Conservation (phyloP, 2,329 filamentous ascomycete genomes). For the Aureobasidium subglaciale region DNA sequence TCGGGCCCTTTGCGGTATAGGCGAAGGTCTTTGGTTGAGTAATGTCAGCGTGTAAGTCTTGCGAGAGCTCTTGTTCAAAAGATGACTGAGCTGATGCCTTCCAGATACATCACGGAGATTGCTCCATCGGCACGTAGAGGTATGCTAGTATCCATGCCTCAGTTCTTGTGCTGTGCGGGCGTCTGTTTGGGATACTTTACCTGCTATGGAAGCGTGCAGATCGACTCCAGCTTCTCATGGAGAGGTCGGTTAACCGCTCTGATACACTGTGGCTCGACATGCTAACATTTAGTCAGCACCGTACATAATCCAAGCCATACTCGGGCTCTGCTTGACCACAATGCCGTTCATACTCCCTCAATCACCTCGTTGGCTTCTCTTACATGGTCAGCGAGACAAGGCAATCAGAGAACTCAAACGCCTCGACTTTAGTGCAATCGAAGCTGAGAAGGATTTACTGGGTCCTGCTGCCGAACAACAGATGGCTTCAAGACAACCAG, state of each 20-base stretch:
- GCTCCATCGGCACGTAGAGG: slow-evolving; percentile 43
- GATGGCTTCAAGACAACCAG: slow-evolving; percentile 10
- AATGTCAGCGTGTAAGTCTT: slow-evolving; percentile 43
- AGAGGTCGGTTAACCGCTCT: slow-evolving; percentile 28
- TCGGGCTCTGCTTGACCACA: slow-evolving; percentile 36
- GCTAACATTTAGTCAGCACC: slow-evolving; percentile 31
- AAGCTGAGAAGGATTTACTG: slow-evolving; percentile 44
- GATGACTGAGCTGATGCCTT: neutral
- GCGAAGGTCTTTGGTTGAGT: slow-evolving; percentile 53
- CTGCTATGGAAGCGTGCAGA: slow-evolving; percentile 48
- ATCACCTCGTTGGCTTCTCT: slow-evolving; percentile 53
- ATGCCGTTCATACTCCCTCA: slow-evolving; percentile 42
- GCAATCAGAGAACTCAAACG: slow-evolving; percentile 38
- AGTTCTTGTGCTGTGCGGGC: slow-evolving; percentile 33
- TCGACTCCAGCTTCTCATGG: slow-evolving; percentile 1
- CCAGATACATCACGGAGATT: slow-evolving; percentile 53
- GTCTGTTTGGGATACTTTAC: slow-evolving; percentile 53
- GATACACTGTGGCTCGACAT: slow-evolving; percentile 51
- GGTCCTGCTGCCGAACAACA: slow-evolving; percentile 21
- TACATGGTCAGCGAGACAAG: slow-evolving; percentile 41
- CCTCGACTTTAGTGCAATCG: slow-evolving; percentile 33
- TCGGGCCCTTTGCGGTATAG: slow-evolving; percentile 49
- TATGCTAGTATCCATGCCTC: slow-evolving; percentile 18
- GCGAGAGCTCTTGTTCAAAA: neutral
- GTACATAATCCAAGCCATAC: slow-evolving; percentile 42